Evolutionary conservation across 768 basidiomycete species (phyloP).

Genomic region (Filobasidium floriforme): DNA sequence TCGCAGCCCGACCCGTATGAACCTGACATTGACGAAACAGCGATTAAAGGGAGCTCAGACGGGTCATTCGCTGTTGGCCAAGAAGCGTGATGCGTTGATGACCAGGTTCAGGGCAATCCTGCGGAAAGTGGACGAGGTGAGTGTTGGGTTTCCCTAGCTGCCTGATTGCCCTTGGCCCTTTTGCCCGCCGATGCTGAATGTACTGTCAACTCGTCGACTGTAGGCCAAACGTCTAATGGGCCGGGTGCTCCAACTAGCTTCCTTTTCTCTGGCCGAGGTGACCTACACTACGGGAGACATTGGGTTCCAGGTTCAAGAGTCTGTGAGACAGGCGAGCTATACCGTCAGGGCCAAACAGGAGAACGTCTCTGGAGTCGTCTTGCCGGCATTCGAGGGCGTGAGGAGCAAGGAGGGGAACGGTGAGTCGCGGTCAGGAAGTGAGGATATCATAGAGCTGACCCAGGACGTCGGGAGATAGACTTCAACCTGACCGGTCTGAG

Average conservation of each 20-base stretch:
- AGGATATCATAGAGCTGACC: neutral
- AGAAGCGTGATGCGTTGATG: constrained; percentile 95
- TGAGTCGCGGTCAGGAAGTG: constrained; percentile 40
- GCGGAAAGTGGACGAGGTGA: constrained; percentile 92
- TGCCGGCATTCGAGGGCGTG: constrained; percentile 91
- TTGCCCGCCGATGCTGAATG: neutral
- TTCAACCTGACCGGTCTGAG: constrained; percentile 96
- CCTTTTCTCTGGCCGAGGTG: constrained; percentile 97
- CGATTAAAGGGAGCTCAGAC: constrained; percentile 81
- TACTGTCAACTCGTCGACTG: neutral
- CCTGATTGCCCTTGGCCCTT: no score
- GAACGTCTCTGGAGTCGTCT: constrained; percentile 92
- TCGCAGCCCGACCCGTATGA: constrained; percentile 84
- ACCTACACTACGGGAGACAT: constrained; percentile 93
- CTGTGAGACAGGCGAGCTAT: constrained; percentile 83
- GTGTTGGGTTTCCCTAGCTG: no score
- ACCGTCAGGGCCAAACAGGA: constrained; percentile 91
- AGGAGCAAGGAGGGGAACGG: constrained; percentile 66
- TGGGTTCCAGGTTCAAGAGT: constrained; percentile 93
- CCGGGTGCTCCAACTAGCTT: constrained; percentile 94
- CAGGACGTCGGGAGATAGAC: constrained; percentile 52
- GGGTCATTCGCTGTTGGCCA: constrained; percentile 87
- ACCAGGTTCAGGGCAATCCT: constrained; percentile 90
- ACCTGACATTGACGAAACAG: constrained; percentile 73
- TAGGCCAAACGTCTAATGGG: constrained; percentile 99